Evolutionary conservation across 164 flowering plant species (phyloP).

Genomic region (Stephania japonica): DNA sequence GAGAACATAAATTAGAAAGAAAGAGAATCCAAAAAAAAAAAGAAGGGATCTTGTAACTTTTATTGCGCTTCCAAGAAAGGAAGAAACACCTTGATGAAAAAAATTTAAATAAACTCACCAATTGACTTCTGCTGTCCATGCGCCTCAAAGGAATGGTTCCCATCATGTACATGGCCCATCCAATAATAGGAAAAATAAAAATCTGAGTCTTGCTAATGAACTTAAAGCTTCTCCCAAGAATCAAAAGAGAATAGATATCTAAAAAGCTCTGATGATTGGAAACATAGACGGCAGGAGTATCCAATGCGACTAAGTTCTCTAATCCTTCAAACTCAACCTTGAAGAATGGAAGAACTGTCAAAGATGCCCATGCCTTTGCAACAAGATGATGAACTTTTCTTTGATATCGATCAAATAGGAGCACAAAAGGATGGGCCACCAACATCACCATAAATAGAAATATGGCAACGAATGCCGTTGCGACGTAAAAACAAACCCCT

Average conservation of each 20-base stretch:
- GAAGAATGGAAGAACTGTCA: conserved; percentile 53
- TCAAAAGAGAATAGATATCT: conserved; percentile 78
- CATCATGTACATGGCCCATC: conserved; percentile 93
- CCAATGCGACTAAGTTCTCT: conserved; percentile 73
- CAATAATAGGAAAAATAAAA: conserved; percentile 74
- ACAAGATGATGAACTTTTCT: conserved; percentile 63
- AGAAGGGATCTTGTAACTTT: not conserved
- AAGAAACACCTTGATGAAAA: not conserved
- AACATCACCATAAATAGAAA: conserved; percentile 63
- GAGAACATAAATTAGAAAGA: not conserved
- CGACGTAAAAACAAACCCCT: conserved; percentile 65
- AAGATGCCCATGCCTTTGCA: conserved; percentile 79
- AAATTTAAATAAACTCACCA: conserved; percentile 45
- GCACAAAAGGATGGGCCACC: conserved; percentile 78
- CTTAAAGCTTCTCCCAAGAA: conserved; percentile 83
- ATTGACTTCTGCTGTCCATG: conserved; percentile 85
- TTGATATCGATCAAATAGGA: conserved; percentile 59
- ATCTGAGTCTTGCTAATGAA: conserved; percentile 87
- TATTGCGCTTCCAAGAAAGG: not conserved
- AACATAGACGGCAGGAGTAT: conserved; percentile 85
- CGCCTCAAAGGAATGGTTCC: conserved; percentile 84
- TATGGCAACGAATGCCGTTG: conserved; percentile 57
- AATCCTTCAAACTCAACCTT: conserved; percentile 69
- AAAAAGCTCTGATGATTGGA: conserved; percentile 94
- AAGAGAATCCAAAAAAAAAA: not conserved